Conservation (phyloP, 1,284 basidiomycete species). For the Cryptococcus sp. region DNA sequence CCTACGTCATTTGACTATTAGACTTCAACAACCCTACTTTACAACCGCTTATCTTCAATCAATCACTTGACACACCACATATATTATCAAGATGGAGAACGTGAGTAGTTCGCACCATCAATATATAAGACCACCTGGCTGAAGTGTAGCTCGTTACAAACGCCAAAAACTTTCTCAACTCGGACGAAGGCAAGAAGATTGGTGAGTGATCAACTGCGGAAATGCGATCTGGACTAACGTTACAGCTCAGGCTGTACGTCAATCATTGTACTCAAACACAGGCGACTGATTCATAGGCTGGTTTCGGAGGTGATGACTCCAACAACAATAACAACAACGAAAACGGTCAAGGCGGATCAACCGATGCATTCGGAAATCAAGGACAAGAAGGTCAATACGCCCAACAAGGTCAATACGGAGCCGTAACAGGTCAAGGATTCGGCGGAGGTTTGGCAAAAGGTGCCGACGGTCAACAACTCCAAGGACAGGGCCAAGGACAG, state of each 20-base stretch:
- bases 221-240: neutral
- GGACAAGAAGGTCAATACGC: conserved; percentile 20
- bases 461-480: conserved; percentile 6
- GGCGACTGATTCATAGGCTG: neutral
- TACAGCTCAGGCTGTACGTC: neutral
- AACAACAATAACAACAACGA: neutral
- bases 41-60: too few relatives aligned
- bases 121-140: neutral
- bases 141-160: conserved; percentile 17
- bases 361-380: conserved; percentile 11
- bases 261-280: neutral
- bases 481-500: conserved; percentile 8
- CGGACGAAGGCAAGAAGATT: conserved; percentile 24
- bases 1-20: too few relatives aligned
- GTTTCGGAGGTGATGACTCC: neutral
- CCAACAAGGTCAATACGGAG: conserved; percentile 23
- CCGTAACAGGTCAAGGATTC: conserved; percentile 21
- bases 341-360: conserved; percentile 3
- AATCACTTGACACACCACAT: neutral
- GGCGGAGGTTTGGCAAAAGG: conserved; percentile 23
- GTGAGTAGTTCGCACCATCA: too few relatives aligned
- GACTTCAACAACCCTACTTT: too few relatives aligned
- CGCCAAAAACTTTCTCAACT: conserved; percentile 27
- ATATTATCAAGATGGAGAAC: neutral
- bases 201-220: conserved; percentile 6